A percentile compares a stretch with the other conserved stretches of the same genome.
Conservation (phyloP, 441 rosid species). For the Syzygium syzygioides region DNA sequence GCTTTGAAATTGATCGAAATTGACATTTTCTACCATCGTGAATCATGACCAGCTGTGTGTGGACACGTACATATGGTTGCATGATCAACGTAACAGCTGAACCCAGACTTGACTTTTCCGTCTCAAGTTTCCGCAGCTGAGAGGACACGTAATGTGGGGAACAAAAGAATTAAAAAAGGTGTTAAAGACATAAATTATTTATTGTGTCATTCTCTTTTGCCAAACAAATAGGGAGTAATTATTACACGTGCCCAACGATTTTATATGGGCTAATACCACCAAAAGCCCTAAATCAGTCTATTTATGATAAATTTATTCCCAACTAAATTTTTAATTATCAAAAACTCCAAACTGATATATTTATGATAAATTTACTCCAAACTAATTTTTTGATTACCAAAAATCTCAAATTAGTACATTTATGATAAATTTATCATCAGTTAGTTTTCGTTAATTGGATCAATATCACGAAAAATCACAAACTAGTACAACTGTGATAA, state of each 20-base stretch:
- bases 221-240: neutral
- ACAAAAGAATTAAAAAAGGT: neutral
- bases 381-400: too few relatives aligned
- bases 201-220: neutral
- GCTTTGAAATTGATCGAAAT: neutral
- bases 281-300: too few relatives aligned
- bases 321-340: too few relatives aligned
- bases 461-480: too few relatives aligned
- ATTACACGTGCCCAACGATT: neutral
- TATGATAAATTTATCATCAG: too few relatives aligned
- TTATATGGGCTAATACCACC: neutral
- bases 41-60: neutral
- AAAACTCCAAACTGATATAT: too few relatives aligned
- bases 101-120: neutral
- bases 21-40: neutral
- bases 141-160: neutral
- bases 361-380: too few relatives aligned
- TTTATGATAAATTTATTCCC: too few relatives aligned
- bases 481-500: too few relatives aligned
- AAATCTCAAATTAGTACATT: too few relatives aligned
- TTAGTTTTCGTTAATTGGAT: too few relatives aligned
- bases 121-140: neutral
- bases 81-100: neutral
- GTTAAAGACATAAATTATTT: neutral
- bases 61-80: neutral